phyloP scores from a whole-genome alignment of 805 yeast species.

The Ogataea parapolymorpha region DNA sequence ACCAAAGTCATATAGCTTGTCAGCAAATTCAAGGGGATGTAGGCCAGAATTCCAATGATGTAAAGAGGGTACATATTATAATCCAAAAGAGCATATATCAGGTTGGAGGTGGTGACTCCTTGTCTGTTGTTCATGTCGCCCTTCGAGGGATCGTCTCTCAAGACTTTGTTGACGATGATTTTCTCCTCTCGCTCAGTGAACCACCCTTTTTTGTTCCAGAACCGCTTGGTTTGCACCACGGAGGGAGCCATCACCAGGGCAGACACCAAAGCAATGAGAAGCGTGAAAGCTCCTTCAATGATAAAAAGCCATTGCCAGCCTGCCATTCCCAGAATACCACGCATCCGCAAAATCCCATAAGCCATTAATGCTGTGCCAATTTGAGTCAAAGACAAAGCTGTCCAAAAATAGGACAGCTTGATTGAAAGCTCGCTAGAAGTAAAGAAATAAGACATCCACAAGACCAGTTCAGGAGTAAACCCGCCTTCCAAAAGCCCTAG shows the following conservation, averaged over 20 bases:
- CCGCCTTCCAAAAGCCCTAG: slow-evolving; percentile 44
- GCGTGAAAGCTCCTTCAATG: slow-evolving; percentile 31
- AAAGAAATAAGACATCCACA: slow-evolving; percentile 18
- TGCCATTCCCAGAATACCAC: slow-evolving; percentile 26
- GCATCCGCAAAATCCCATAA: slow-evolving; percentile 18
- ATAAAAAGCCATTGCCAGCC: slow-evolving; percentile 34
- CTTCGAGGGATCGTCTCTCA: slow-evolving; percentile 58
- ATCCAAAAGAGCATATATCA: slow-evolving; percentile 41
- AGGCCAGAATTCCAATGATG: slow-evolving; percentile 37
- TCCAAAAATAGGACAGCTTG: slow-evolving; percentile 20
- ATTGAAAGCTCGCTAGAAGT: slow-evolving; percentile 14
- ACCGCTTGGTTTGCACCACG: slow-evolving; percentile 36
- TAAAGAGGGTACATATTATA: slow-evolving; percentile 52
- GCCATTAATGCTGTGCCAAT: slow-evolving; percentile 18
- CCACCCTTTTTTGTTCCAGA: slow-evolving; percentile 27
- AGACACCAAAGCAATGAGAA: slow-evolving; percentile 31
- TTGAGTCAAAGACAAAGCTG: slow-evolving; percentile 34
- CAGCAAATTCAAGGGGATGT: slow-evolving; percentile 35
- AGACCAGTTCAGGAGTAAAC: slow-evolving; percentile 28
- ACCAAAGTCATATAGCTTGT: slow-evolving; percentile 43
- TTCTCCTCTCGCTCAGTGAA: slow-evolving; percentile 47
- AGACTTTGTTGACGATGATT: slow-evolving; percentile 49
- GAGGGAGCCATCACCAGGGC: slow-evolving; percentile 26
- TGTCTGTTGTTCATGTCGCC: slow-evolving; percentile 60
- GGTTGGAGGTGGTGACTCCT: slow-evolving; percentile 37